These are phyloP conservation scores for Colletotrichum agaves DNA, from an alignment of 2,329 filamentous ascomycete genomes.

Conservation along the genomic window DNA sequence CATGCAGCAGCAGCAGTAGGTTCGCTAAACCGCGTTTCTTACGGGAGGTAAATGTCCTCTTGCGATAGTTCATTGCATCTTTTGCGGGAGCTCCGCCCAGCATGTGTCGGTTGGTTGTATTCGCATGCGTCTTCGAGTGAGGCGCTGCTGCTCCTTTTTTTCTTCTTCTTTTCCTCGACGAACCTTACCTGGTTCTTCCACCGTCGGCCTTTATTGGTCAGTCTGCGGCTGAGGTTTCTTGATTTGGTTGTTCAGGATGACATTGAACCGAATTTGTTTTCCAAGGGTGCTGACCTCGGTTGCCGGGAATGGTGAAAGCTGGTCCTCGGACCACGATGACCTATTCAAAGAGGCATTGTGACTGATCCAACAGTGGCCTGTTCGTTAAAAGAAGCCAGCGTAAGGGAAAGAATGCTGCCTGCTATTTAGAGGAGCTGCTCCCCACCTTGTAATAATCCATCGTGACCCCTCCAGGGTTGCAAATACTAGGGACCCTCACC, in stretches of 20 bases:
- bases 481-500: constrained; percentile 3
- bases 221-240: constrained; percentile 1
- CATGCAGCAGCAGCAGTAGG: not conserved
- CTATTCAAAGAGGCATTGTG: not conserved
- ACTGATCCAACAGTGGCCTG: not conserved
- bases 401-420: not conserved
- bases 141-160: constrained; percentile 14
- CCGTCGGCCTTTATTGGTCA: not conserved
- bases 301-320: not conserved
- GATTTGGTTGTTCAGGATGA: not conserved
- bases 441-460: constrained; percentile 8
- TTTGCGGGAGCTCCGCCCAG: too few relatives aligned
- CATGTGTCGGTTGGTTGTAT: not conserved
- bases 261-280: not conserved
- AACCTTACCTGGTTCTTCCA: not conserved
- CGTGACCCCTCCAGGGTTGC: not conserved
- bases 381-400: not conserved
- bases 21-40: not conserved
- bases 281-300: not conserved
- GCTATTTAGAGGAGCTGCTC: not conserved
- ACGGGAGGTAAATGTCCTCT: not conserved
- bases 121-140: not conserved
- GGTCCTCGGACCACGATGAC: not conserved
- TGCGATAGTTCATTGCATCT: too few relatives aligned
- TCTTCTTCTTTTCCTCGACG: not conserved